Conservation (phyloP, 2,329 filamentous ascomycete species). For the Penicillium sp. region DNA sequence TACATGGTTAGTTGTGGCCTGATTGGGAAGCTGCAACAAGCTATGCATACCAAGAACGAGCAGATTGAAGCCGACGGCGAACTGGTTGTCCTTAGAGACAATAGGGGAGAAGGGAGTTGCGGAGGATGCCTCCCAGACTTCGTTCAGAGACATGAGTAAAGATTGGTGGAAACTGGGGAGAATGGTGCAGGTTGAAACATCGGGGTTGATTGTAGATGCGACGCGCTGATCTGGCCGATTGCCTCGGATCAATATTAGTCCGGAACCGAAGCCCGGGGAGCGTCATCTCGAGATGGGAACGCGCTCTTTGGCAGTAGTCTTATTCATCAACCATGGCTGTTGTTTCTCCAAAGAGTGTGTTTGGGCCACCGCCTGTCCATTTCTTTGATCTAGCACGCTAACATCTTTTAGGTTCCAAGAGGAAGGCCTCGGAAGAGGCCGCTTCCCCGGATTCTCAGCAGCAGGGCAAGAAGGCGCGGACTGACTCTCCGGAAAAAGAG, state of each 20-base stretch:
- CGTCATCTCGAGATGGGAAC: conserved; percentile 1
- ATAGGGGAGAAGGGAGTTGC: conserved; percentile 78
- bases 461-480: conserved; percentile 49
- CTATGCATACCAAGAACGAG: conserved; percentile 60
- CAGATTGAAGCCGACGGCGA: conserved; percentile 74
- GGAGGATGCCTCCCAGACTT: conserved; percentile 91
- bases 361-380: not conserved
- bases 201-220: not conserved
- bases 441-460: conserved; percentile 44
- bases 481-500: conserved; percentile 45
- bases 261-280: conserved; percentile 10
- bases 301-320: not conserved
- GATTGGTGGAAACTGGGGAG: not conserved
- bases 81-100: conserved; percentile 79
- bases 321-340: conserved; percentile 14
- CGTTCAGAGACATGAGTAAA: conserved; percentile 65
- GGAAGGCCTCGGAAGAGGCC: conserved; percentile 52
- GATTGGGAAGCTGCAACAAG: not conserved
- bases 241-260: conserved; percentile 12
- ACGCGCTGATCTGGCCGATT: conserved; percentile 23
- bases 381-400: conserved; percentile 9
- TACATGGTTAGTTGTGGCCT: conserved; percentile 16
- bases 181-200: not conserved
- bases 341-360: conserved; percentile 37
- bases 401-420: conserved; percentile 38